Evolutionary conservation across 768 basidiomycete genomes (phyloP), one percentile per base, ranked within the genome.

Genomic region (Phlebiopsis gigantea): DNA sequence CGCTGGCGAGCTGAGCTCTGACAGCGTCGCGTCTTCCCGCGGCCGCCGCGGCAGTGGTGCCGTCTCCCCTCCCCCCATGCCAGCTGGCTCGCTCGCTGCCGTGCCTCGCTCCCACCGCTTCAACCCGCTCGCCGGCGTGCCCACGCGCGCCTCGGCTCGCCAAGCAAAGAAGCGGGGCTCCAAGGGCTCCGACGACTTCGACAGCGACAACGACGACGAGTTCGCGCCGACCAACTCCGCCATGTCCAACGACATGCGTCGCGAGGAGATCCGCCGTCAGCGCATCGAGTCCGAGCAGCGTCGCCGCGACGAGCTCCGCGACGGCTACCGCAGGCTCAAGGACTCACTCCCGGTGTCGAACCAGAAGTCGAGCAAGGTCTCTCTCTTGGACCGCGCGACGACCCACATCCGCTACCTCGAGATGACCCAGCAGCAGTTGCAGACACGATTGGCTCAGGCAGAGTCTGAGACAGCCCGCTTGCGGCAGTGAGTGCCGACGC

Each of bases 271-370:
- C 65, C 89, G 91, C 69, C 84, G 85, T 69, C 90, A 93, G 76
- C 89, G 91, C 73, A 93, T 93, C 76, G 91, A 93, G 78, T 92
- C 90, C 24, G 91, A 93, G 77, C 90, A 95, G 78, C 79, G 92
- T 63, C 82, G 93, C 63, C 84, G 93, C 39, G 92, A 95, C 65
- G 93, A 96, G 73, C 88, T 96, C 68, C 79, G 93, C 55, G 93
- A 96, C 56, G 93, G 91, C 58, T 96, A 95, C 73, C 83, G 86
- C 64, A 82, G 88, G 57, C 85, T 96, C 75, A 93, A 92, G 82
- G 88, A 92, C 65, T 87, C 86, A 55, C 85, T 96, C 64, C 93
- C 93, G 26, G 79, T 86, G 58, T 89, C 87, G 46, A 93, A 92
- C 77, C 91, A 94, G 79, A 91, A 93, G 79, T 85, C 90, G 9